phyloP scores from a whole-genome alignment of 441 rosid species.

The Euphorbia schlechtendalii region DNA sequence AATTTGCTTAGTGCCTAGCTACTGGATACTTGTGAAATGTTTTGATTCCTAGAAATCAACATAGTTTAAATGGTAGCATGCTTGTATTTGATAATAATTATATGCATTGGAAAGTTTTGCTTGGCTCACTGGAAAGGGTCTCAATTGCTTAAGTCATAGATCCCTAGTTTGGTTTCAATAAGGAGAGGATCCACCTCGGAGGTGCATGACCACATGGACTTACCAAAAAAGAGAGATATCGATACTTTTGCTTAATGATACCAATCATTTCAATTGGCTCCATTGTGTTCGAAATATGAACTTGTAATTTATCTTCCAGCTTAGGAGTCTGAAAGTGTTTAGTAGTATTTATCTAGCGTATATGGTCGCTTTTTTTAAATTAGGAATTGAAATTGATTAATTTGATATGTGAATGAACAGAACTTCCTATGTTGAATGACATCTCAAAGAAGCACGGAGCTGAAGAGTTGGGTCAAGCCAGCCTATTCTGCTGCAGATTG shows the following conservation, averaged over 20 bases:
- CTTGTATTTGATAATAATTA: neutral
- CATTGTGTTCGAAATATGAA: neutral
- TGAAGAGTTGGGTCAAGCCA: conserved; percentile 74
- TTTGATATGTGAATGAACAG: conserved; percentile 32
- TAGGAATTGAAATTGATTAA: conserved; percentile 8
- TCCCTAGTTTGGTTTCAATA: no score
- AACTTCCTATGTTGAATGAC: conserved; percentile 49
- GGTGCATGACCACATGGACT: no score
- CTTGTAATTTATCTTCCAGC: neutral
- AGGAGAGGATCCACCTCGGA: no score
- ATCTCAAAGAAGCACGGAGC: conserved; percentile 68
- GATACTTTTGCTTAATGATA: neutral
- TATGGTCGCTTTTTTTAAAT: neutral
- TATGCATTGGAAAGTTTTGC: neutral
- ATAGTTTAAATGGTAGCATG: neutral
- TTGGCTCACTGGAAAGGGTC: neutral
- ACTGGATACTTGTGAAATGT: neutral
- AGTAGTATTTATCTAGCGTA: neutral
- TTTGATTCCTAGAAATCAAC: no score
- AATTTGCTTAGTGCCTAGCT: neutral
- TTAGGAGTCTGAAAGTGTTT: neutral
- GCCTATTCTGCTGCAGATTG: conserved; percentile 59
- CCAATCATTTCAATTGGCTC: neutral
- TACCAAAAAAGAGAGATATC: no score
- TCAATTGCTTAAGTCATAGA: no score